Percentiles rank a stretch among this genome's conserved stretches.
phyloP scores from a whole-genome alignment of 139 green algal species.

The Picochlorum sp. region DNA sequence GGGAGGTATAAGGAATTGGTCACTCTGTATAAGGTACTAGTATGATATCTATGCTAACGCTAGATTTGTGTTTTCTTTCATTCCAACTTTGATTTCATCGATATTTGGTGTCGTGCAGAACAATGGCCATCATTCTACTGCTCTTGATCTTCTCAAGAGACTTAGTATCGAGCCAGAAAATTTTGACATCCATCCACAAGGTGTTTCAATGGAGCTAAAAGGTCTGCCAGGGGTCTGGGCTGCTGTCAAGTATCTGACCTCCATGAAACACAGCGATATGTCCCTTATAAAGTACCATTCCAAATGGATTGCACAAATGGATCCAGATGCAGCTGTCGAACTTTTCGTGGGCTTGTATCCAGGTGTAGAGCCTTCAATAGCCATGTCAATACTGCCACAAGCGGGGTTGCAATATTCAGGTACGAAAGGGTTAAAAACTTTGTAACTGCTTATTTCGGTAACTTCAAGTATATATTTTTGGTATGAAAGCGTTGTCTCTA shows the following conservation, averaged over 20 bases:
- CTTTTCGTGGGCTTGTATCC: slow-evolving; percentile 55
- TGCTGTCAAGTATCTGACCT: slow-evolving; percentile 59
- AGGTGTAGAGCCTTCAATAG: slow-evolving; percentile 36
- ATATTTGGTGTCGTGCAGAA: too few species aligned
- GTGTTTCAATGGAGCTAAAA: slow-evolving; percentile 44
- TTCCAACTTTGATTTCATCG: too few species aligned
- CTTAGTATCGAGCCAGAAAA: slow-evolving; percentile 37
- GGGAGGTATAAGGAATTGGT: slow-evolving; percentile 78
- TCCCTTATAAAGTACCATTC: slow-evolving; percentile 36
- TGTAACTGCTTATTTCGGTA: too few species aligned
- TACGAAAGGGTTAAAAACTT: too few species aligned
- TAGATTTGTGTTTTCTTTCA: too few species aligned
- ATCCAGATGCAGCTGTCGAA: slow-evolving; percentile 71
- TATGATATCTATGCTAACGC: too few species aligned
- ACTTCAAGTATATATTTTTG: too few species aligned
- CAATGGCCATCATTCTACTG: slow-evolving; percentile 30
- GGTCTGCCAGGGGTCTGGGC: slow-evolving; percentile 78
- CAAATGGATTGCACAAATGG: slow-evolving; percentile 63
- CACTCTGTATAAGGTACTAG: slow-evolving; percentile 53
- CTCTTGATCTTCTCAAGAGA: slow-evolving; percentile 53
- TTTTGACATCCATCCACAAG: slow-evolving; percentile 14
- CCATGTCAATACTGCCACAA: slow-evolving; percentile 47
- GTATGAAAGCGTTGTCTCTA: too few species aligned
- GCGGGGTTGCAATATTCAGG: too few species aligned
- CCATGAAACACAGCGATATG: slow-evolving; percentile 10